Percentiles rank a stretch among this genome's conserved stretches.
phyloP scores from a whole-genome alignment of 306 rosid species.

The Glycine tomentella region DNA sequence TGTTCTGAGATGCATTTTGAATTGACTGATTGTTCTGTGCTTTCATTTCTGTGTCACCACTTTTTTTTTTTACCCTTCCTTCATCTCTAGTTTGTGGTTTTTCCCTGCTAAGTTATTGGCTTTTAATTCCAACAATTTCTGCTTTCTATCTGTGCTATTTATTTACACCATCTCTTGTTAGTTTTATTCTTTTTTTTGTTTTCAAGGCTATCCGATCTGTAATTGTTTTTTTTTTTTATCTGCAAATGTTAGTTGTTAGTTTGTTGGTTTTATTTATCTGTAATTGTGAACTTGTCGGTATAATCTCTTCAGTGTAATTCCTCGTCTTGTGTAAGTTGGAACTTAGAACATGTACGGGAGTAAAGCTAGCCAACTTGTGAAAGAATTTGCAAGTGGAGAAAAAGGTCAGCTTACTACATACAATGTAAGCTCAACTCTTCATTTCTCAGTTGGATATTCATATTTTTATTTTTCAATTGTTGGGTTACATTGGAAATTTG shows the following conservation, averaged over 20 bases:
- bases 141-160: background rate
- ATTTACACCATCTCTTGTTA: background rate
- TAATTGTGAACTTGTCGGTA: too few relatives aligned
- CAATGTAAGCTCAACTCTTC: conserved; percentile 58
- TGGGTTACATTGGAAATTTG: background rate
- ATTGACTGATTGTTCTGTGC: too few relatives aligned
- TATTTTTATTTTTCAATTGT: background rate
- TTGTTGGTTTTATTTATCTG: too few relatives aligned
- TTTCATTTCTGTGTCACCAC: background rate
- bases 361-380: conserved; percentile 79
- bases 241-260: too few relatives aligned
- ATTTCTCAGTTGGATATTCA: conserved; percentile 13
- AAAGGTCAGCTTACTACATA: conserved; percentile 76
- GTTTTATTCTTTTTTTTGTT: background rate
- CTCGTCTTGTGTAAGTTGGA: background rate
- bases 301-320: background rate
- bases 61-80: background rate
- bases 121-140: background rate
- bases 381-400: conserved; percentile 69
- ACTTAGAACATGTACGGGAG: conserved; percentile 71
- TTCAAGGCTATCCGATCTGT: background rate
- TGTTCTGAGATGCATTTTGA: background rate
- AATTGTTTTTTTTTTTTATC: too few relatives aligned
- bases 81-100: background rate
- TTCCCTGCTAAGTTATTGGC: background rate